Evolutionary conservation across 108 stramenopile genomes (phyloP).

Genomic region (Nitzschia palea): DNA sequence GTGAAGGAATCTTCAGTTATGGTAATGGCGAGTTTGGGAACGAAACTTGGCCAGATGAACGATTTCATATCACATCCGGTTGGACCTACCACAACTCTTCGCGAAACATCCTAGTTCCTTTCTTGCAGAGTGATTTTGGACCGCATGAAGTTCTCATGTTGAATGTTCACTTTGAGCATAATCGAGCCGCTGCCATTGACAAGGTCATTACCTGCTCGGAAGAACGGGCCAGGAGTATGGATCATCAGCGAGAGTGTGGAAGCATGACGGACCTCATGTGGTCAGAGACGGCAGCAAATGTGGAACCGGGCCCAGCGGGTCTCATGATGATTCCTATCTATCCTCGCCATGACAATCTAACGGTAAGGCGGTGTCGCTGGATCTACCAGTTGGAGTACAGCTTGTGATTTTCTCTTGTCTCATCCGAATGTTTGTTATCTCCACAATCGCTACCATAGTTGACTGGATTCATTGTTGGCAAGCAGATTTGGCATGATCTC

Average conservation of each 20-base stretch:
- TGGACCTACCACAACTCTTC: neutral
- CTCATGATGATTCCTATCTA: slow-evolving; percentile 5
- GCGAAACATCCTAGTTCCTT: slow-evolving; percentile 3
- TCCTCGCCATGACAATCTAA: neutral
- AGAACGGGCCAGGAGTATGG: neutral
- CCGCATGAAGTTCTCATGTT: neutral
- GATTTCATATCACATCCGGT: slow-evolving; percentile 12
- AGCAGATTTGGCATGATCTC: neutral
- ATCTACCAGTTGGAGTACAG: no score
- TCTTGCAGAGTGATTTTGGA: neutral
- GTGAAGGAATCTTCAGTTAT: slow-evolving; percentile 16
- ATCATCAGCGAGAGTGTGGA: slow-evolving; percentile 23
- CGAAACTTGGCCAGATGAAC: slow-evolving; percentile 7
- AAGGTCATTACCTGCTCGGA: neutral
- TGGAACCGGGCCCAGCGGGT: slow-evolving; percentile 10
- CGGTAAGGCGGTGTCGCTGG: no score
- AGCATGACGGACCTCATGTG: neutral
- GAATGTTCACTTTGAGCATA: slow-evolving; percentile 9
- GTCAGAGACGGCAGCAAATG: neutral
- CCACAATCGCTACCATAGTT: slow-evolving; percentile 19
- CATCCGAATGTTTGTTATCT: slow-evolving; percentile 10
- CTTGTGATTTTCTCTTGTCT: no score
- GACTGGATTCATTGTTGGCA: slow-evolving; percentile 15
- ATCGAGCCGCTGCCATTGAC: neutral
- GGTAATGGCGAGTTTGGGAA: neutral